A percentile compares a stretch with the other conserved stretches of the same genome.
Conservation (phyloP, 495 filamentous ascomycete species). For the Letharia columbiana region DNA sequence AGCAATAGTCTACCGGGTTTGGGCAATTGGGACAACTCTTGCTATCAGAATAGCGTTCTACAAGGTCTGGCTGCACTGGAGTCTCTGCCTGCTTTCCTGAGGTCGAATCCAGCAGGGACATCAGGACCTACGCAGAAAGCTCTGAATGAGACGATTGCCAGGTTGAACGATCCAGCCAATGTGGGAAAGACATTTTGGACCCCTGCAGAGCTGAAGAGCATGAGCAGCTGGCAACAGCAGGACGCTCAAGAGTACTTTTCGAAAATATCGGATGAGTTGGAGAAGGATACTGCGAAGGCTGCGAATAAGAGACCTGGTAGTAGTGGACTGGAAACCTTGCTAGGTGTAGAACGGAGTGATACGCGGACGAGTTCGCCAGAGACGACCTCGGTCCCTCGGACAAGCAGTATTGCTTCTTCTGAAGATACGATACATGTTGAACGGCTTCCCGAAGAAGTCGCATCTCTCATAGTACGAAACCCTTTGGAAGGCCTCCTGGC, state of each 20-base stretch:
- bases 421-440: background rate
- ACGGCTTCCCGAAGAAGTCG: constrained; percentile 21
- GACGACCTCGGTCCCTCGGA: background rate
- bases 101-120: constrained; percentile 35
- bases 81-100: constrained; percentile 47
- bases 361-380: constrained; percentile 14
- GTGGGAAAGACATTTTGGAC: constrained; percentile 70
- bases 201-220: constrained; percentile 64
- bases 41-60: constrained; percentile 95
- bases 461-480: constrained; percentile 35
- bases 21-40: constrained; percentile 89
- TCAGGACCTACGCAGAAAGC: constrained; percentile 44
- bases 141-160: constrained; percentile 53
- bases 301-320: constrained; percentile 36
- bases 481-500: constrained; percentile 84
- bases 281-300: constrained; percentile 59
- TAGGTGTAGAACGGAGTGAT: background rate
- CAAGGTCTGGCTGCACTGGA: constrained; percentile 74
- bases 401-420: background rate
- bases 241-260: constrained; percentile 98
- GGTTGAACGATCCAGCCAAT: constrained; percentile 57
- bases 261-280: constrained; percentile 77
- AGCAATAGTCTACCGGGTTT: constrained; percentile 59
- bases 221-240: constrained; percentile 93
- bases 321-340: constrained; percentile 32